phyloP scores from a whole-genome alignment of 1,284 basidiomycete genomes.

The Taiwanofungus camphoratus region DNA sequence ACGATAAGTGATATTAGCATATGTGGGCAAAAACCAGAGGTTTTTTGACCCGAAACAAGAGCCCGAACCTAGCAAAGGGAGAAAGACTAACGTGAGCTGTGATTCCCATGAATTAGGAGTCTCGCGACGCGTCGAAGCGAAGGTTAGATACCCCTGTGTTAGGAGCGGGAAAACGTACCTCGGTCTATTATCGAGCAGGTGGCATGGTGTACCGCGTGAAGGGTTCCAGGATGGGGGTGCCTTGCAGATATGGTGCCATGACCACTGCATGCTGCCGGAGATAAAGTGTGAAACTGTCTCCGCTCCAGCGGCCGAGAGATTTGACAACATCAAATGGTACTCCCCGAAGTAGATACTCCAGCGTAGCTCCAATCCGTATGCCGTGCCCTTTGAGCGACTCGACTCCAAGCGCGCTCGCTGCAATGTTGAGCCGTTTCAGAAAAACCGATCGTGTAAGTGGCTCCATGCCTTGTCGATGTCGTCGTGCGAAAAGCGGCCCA shows the following conservation, averaged over 20 bases:
- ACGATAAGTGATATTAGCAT: not conserved
- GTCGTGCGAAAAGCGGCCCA: constrained; percentile 8
- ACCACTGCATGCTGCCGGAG: constrained; percentile 10
- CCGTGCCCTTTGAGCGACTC: constrained; percentile 8
- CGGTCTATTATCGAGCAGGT: not conserved
- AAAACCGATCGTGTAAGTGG: constrained; percentile 3
- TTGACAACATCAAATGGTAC: constrained; percentile 25
- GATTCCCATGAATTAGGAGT: not conserved
- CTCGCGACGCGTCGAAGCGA: not conserved
- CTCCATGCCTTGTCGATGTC: not conserved
- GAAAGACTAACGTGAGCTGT: no score
- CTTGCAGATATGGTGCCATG: constrained; percentile 13
- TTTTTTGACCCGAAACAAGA: not conserved
- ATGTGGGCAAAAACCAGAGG: not conserved
- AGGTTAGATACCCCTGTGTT: not conserved
- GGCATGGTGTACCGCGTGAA: not conserved
- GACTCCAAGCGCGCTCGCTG: not conserved
- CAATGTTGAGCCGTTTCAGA: constrained; percentile 1
- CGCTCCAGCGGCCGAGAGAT: constrained; percentile 28
- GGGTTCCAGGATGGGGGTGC: constrained; percentile 7
- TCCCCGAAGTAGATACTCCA: constrained; percentile 14
- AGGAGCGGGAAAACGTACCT: not conserved
- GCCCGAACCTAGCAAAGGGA: not conserved
- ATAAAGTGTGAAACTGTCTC: constrained; percentile 26
- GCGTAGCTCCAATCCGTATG: constrained; percentile 12